Conservation (phyloP, 208 protist species). For the Wallacemonas sp. region DNA sequence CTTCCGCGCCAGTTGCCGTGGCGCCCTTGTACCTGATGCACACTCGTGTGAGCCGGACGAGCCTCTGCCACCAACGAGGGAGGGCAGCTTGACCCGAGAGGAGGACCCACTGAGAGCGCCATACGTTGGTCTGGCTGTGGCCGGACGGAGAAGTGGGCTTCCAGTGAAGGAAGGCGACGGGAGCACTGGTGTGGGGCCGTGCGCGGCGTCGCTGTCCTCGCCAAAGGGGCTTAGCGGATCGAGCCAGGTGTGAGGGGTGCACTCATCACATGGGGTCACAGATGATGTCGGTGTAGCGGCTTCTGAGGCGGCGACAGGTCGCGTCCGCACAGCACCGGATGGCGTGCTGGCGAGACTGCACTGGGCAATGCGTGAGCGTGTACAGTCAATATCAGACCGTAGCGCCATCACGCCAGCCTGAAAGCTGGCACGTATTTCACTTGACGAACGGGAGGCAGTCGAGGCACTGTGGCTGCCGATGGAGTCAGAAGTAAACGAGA, state of each 20-base stretch:
- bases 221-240: neutral
- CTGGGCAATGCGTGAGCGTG: neutral
- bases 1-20: neutral
- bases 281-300: neutral
- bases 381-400: neutral
- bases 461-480: too few relatives aligned
- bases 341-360: neutral
- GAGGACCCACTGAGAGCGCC: neutral
- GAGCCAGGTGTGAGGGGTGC: too few relatives aligned
- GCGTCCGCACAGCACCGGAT: neutral
- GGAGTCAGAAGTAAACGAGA: neutral
- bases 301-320: neutral
- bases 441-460: neutral
- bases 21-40: too few relatives aligned
- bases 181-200: neutral
- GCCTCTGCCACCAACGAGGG: too few relatives aligned
- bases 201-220: neutral
- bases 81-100: too few relatives aligned
- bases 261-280: too few relatives aligned
- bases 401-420: neutral
- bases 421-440: neutral
- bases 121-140: neutral
- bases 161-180: neutral
- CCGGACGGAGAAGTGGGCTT: neutral
- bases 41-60: too few relatives aligned